Evolutionary conservation across 2,329 filamentous ascomycete genomes (phyloP), one percentile per base, ranked within the genome.

Genomic region (Myriosclerotinia duriaeana): DNA sequence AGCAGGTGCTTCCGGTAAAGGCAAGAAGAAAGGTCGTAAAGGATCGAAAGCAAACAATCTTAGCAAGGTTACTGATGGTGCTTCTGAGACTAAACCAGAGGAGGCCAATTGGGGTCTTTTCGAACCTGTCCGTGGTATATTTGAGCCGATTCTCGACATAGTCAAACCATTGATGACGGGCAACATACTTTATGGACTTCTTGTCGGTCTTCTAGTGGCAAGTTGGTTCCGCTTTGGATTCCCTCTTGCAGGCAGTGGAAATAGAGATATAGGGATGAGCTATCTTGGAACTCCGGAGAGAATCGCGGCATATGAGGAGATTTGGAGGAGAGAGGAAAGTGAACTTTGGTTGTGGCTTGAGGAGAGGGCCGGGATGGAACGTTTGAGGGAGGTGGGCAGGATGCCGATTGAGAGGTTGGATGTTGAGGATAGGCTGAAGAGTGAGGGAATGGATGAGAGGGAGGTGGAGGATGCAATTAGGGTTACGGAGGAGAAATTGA

Each of bases 291-390:
- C 73, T 36, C 84, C 90, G 0, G 87, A 93, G 65, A 86, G 93
- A 7, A 79, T 93, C 20, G 87, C 89, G 2, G 92, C 91, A 0
- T 98, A 97, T 76, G 93, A 98, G 72, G 91, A 97, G 78, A 90
- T 98, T 75, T 99, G 76, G 72, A 71, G 74, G 62, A 69, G 72
- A 63, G 77, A 78, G 68, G 77, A 77, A 48, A 77, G 75, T 55
- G 76, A 78, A 56, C 68, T 78, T 0, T 77, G 77, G 72, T 69
- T 74, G 64, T 76, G 74, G 77, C 69, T 74, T 5, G 73, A 73
- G 60, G 75, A 74, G 56, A 70, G 74, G 34, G 72, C 75, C 5
- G 74, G 72, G 2, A 94, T 93, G 90, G 92, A 2, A 80, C 95
- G 76, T 87, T 96, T 79, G 91, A 92, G 26, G 82, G 85, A 64